Conservation (phyloP, 164 flowering plant species). For the Chloranthus sessilifolius region DNA sequence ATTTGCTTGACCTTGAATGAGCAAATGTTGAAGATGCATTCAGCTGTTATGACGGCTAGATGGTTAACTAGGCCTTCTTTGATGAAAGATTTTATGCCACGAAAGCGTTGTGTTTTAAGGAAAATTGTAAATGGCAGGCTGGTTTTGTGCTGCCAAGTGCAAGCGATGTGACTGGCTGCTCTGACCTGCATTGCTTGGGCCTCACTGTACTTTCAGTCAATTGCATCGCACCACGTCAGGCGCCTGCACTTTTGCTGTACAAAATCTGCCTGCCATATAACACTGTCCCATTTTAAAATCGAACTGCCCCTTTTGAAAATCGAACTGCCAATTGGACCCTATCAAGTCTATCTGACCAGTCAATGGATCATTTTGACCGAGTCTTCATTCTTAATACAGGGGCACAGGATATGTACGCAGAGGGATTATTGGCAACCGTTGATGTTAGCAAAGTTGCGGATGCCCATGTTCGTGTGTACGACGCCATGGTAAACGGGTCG, state of each 20-base stretch:
- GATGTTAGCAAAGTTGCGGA: constrained; percentile 49
- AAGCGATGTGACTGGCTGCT: too few species aligned
- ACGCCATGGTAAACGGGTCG: constrained; percentile 44
- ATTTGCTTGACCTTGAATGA: too few species aligned
- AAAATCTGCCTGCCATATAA: too few species aligned
- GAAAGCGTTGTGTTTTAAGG: neutral
- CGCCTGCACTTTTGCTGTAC: too few species aligned
- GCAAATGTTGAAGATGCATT: too few species aligned
- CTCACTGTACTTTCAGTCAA: too few species aligned
- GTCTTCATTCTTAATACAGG: constrained; percentile 22
- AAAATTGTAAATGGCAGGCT: neutral
- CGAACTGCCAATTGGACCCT: neutral
- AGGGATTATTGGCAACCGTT: constrained; percentile 54
- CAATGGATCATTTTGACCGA: neutral
- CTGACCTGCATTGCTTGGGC: too few species aligned
- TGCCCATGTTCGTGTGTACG: constrained; percentile 52
- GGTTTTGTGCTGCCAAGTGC: neutral
- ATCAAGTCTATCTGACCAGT: neutral
- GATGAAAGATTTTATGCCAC: neutral
- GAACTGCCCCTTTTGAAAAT: neutral
- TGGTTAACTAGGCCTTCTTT: neutral
- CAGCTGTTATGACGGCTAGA: neutral
- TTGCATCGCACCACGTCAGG: too few species aligned
- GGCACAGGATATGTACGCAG: constrained; percentile 45
- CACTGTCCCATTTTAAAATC: too few species aligned